Percentiles rank a stretch among this genome's conserved stretches.
These are phyloP conservation scores for Venturia oleaginea DNA, from an alignment of 2,329 filamentous ascomycete genomes.

Conservation along the genomic window DNA sequence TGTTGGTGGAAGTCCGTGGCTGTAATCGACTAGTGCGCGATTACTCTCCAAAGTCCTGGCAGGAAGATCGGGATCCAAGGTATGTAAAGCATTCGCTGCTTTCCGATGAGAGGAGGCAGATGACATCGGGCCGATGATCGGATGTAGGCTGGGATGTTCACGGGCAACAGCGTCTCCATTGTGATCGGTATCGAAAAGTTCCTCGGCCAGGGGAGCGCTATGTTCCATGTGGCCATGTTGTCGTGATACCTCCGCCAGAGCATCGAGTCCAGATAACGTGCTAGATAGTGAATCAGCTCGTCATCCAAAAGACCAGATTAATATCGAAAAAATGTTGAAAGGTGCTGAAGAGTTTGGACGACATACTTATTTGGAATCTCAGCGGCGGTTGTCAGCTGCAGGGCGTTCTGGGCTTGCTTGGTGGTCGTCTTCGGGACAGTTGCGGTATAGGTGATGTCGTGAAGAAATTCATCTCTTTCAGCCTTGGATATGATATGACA, in stretches of 20 bases:
- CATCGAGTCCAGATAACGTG: constrained; percentile 73
- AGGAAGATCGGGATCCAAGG: background rate
- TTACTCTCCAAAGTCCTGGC: background rate
- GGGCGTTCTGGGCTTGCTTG: constrained; percentile 14
- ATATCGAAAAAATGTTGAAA: background rate
- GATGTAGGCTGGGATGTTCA: background rate
- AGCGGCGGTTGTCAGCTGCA: background rate
- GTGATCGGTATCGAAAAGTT: background rate
- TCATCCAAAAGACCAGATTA: background rate
- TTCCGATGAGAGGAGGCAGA: background rate
- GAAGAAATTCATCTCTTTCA: constrained; percentile 35
- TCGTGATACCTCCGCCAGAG: constrained; percentile 78
- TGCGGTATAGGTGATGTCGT: background rate
- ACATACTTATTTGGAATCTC: background rate
- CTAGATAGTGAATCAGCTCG: background rate
- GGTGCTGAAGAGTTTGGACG: background rate
- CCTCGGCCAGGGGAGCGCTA: constrained; percentile 35
- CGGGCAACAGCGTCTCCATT: background rate
- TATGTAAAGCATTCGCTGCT: background rate
- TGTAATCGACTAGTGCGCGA: constrained; percentile 5
- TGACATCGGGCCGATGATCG: background rate
- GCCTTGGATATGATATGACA: constrained; percentile 69
- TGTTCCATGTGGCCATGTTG: constrained; percentile 55
- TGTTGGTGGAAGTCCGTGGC: constrained; percentile 5
- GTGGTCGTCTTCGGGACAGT: constrained; percentile 14